phyloP scores from a whole-genome alignment of 1,284 basidiomycete species.

The Leccinum subrobustum region DNA sequence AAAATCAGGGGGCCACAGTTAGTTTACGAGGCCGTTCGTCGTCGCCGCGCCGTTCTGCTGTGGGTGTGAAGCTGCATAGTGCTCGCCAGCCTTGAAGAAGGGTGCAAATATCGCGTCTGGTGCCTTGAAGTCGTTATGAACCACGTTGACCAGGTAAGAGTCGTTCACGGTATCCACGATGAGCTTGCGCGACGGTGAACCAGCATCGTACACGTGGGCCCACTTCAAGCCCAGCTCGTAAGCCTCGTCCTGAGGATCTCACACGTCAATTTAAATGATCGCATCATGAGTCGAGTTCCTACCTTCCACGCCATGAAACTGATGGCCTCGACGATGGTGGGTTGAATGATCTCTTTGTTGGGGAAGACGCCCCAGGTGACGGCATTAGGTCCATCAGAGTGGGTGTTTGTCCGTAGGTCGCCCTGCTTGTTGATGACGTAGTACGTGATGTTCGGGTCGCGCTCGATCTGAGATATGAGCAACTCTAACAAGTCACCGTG shows the following conservation, averaged over 20 bases:
- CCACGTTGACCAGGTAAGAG: conserved; percentile 92
- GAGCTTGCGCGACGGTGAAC: conserved; percentile 73
- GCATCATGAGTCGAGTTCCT: neutral
- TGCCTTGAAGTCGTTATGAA: conserved; percentile 95
- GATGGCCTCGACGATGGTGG: conserved; percentile 96
- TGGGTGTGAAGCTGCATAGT: conserved; percentile 46
- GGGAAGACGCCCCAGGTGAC: conserved; percentile 99
- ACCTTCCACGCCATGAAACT: conserved; percentile 99
- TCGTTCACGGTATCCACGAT: conserved; percentile 80
- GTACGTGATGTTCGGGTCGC: conserved; percentile 91
- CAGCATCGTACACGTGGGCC: conserved; percentile 85
- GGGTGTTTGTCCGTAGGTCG: conserved; percentile 90
- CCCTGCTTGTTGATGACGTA: conserved; percentile 93
- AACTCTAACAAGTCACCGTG: conserved; percentile 70
- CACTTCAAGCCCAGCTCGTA: conserved; percentile 95
- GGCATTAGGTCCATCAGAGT: conserved; percentile 92
- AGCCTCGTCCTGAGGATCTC: conserved; percentile 78
- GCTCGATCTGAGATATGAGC: conserved; percentile 84
- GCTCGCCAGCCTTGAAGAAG: conserved; percentile 74
- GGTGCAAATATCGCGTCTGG: conserved; percentile 84
- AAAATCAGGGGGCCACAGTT: neutral
- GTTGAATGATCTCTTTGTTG: conserved; percentile 96
- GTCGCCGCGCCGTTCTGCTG: conserved; percentile 23
- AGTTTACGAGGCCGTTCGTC: conserved; percentile 35
- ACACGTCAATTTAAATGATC: neutral